Conservation (phyloP, 2,329 filamentous ascomycete species). For the Monilinia polystroma region DNA sequence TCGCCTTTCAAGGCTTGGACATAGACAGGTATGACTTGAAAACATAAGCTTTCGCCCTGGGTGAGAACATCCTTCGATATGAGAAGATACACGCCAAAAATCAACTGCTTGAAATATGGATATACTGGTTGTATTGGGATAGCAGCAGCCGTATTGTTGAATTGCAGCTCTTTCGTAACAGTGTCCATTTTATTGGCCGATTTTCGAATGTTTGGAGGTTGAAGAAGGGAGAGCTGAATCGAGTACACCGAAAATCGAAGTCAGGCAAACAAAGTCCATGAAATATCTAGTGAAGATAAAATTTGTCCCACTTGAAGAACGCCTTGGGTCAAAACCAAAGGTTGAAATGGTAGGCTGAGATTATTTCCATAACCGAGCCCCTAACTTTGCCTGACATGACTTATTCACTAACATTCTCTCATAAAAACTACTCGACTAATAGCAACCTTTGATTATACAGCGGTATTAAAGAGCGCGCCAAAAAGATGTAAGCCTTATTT, state of each 20-base stretch:
- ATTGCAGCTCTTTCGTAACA: neutral
- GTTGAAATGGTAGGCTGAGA: neutral
- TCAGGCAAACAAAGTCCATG: neutral
- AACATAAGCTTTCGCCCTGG: neutral
- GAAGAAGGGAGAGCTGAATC: neutral
- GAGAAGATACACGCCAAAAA: neutral
- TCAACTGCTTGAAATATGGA: neutral
- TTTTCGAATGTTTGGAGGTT: neutral
- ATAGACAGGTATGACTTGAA: neutral
- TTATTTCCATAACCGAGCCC: neutral
- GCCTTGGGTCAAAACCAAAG: neutral
- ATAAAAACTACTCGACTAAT: neutral
- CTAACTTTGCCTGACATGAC: neutral
- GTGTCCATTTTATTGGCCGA: neutral
- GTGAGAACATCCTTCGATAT: neutral
- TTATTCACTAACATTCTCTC: neutral
- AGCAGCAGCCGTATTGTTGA: neutral
- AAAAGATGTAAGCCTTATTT: too few species aligned
- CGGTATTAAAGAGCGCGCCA: too few species aligned
- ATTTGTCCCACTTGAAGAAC: neutral
- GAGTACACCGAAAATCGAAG: neutral
- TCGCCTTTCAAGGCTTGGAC: neutral
- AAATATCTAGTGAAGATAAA: neutral
- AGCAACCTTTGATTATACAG: neutral
- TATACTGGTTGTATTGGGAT: neutral